phyloP scores from a whole-genome alignment of 495 filamentous ascomycete genomes.

The Astrocystis sublimbata region DNA sequence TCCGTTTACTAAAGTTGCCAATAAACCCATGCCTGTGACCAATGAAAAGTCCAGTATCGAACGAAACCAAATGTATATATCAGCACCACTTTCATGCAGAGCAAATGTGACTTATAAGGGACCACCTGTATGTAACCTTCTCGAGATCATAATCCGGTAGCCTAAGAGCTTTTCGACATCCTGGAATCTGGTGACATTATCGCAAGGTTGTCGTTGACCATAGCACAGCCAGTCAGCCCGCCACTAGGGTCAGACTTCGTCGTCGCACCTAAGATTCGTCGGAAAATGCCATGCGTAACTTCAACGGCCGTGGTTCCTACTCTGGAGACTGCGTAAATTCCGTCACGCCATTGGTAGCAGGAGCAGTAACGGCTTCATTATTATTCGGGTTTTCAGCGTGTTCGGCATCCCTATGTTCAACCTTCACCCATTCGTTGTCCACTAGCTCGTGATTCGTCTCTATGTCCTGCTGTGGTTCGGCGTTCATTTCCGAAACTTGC shows the following conservation, averaged over 20 bases:
- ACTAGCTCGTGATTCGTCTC: no score
- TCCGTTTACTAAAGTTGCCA: background rate
- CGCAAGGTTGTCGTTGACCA: background rate
- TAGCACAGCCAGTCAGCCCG: conserved; percentile 1
- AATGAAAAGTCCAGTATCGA: background rate
- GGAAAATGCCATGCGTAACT: conserved; percentile 5
- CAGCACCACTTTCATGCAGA: background rate
- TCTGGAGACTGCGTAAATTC: conserved; percentile 38
- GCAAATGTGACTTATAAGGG: conserved; percentile 3
- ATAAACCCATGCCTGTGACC: background rate
- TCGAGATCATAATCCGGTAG: background rate
- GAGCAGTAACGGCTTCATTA: conserved; percentile 44
- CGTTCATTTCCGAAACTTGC: no score
- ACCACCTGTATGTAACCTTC: background rate
- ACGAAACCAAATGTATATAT: background rate
- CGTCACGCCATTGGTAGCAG: conserved; percentile 41
- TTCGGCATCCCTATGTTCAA: no score
- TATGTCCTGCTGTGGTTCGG: no score
- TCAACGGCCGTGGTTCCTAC: conserved; percentile 28
- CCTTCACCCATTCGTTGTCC: no score
- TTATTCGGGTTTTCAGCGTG: conserved; percentile 29
- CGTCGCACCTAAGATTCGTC: conserved; percentile 33
- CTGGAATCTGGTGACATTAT: background rate
- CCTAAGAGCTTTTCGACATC: background rate
- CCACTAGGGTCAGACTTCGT: conserved; percentile 31